phyloP scores from a whole-genome alignment of 306 rosid species.

The Sicyos baderoa region DNA sequence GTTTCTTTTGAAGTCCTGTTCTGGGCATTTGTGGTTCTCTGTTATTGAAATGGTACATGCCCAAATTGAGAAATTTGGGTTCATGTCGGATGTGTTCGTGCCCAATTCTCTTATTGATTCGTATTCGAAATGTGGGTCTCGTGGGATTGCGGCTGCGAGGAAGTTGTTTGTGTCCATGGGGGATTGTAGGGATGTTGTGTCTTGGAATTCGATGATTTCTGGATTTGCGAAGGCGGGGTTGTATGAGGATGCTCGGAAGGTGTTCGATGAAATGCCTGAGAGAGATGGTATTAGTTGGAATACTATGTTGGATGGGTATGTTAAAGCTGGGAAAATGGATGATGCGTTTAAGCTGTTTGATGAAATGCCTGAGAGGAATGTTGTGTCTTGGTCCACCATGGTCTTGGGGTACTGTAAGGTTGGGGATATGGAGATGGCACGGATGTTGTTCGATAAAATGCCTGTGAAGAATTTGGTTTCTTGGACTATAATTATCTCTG shows the following conservation, averaged over 20 bases:
- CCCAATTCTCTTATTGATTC: conserved; percentile 58
- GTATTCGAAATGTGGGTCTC: conserved; percentile 50
- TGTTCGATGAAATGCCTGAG: conserved; percentile 69
- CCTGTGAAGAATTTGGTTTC: conserved; percentile 54
- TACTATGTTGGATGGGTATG: conserved; percentile 61
- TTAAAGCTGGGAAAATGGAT: conserved; percentile 49
- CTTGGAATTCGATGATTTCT: conserved; percentile 63
- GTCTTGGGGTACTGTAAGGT: conserved; percentile 54
- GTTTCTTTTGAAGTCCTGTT: conserved; percentile 43
- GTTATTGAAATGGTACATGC: conserved; percentile 51
- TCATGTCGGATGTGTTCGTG: conserved; percentile 48
- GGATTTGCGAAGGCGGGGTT: conserved; percentile 46
- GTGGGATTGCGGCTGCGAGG: conserved; percentile 41
- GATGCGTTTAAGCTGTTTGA: conserved; percentile 56
- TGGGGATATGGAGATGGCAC: conserved; percentile 74
- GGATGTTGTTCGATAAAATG: conserved; percentile 58
- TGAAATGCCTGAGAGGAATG: conserved; percentile 61
- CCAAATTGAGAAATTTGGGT: conserved; percentile 54
- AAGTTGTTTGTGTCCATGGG: conserved; percentile 42
- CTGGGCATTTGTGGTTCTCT: conserved; percentile 32
- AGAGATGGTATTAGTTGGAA: conserved; percentile 82
- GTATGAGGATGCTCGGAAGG: conserved; percentile 34
- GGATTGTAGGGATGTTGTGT: conserved; percentile 42
- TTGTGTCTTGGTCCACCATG: conserved; percentile 72
- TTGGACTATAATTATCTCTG: conserved; percentile 77